phyloP scores from a whole-genome alignment of 2,329 filamentous ascomycete species.

The Fusarium odoratissimum region DNA sequence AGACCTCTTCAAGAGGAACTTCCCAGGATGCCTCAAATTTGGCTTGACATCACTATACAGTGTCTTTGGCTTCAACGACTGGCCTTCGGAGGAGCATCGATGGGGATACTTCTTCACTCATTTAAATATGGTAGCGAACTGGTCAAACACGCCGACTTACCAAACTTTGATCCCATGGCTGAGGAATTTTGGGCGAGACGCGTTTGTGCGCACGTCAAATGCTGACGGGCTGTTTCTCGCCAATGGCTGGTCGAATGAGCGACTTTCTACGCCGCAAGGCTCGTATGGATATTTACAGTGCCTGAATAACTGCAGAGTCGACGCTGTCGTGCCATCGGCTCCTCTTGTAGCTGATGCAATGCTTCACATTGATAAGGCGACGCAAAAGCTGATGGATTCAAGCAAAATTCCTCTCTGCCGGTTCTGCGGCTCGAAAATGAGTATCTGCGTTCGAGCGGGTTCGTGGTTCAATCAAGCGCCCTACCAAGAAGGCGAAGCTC shows the following conservation, averaged over 20 bases:
- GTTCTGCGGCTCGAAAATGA: slow-evolving; percentile 39
- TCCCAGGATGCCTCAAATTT: slow-evolving; percentile 24
- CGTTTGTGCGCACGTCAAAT: slow-evolving; percentile 33
- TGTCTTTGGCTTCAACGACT: slow-evolving; percentile 29
- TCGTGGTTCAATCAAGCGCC: slow-evolving; percentile 36
- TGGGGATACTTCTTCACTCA: slow-evolving; percentile 44
- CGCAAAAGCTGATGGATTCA: slow-evolving; percentile 23
- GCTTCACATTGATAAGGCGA: slow-evolving; percentile 14
- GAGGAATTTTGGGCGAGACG: slow-evolving; percentile 8
- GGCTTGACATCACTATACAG: slow-evolving; percentile 35
- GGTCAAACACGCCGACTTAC: slow-evolving; percentile 34
- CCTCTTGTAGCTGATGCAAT: slow-evolving; percentile 20
- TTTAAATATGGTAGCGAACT: slow-evolving; percentile 36
- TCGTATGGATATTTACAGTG: slow-evolving; percentile 30
- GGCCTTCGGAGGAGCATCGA: slow-evolving; percentile 39
- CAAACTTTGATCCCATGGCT: slow-evolving; percentile 17
- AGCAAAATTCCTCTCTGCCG: slow-evolving; percentile 25
- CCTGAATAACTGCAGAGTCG: slow-evolving; percentile 31
- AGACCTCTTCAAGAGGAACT: slow-evolving; percentile 24
- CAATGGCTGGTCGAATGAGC: not conserved
- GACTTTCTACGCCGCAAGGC: slow-evolving; percentile 5
- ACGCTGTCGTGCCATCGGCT: slow-evolving; percentile 13
- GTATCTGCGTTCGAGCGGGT: slow-evolving; percentile 37
- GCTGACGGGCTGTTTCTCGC: not conserved
- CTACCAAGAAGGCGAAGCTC: slow-evolving; percentile 18